A percentile compares a stretch with the other conserved stretches of the same genome.
Evolutionary conservation across 257 asterid species (phyloP).

Genomic region (Eucommia ulmoides): DNA sequence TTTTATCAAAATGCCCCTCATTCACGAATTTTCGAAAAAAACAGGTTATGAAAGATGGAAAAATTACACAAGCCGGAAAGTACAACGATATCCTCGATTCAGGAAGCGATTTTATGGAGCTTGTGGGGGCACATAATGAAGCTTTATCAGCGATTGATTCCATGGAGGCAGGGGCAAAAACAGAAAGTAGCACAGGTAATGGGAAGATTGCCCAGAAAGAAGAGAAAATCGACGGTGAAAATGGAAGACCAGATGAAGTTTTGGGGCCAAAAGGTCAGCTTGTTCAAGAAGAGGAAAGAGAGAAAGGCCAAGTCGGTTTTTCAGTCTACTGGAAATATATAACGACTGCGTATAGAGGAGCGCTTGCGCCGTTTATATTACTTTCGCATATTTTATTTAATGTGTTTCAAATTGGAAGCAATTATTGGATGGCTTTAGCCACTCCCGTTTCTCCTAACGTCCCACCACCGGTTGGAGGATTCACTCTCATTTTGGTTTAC

Average conservation of each 20-base stretch:
- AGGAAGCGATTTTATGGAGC: constrained; percentile 1
- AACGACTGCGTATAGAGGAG: background rate
- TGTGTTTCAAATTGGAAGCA: background rate
- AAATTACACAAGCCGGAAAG: background rate
- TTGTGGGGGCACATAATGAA: constrained; percentile 1
- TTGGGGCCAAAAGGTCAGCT: background rate
- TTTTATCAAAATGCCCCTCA: too few species aligned
- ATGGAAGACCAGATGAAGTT: background rate
- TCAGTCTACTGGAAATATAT: constrained; percentile 4
- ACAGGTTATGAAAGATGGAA: constrained; percentile 58
- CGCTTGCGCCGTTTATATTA: background rate
- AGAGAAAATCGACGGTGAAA: background rate
- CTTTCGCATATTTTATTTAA: background rate
- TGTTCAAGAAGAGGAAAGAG: constrained; percentile 2
- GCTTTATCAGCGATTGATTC: background rate
- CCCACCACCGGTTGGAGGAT: background rate
- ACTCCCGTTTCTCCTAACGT: background rate
- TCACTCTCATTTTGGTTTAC: background rate
- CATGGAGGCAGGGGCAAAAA: background rate
- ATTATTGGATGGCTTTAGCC: constrained; percentile 2
- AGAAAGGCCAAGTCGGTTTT: constrained; percentile 1
- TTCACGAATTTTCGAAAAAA: constrained; percentile 4
- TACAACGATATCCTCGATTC: background rate
- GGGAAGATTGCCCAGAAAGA: background rate
- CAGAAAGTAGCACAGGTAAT: background rate